Conservation (phyloP, 805 yeast species). For the Candida pini region DNA sequence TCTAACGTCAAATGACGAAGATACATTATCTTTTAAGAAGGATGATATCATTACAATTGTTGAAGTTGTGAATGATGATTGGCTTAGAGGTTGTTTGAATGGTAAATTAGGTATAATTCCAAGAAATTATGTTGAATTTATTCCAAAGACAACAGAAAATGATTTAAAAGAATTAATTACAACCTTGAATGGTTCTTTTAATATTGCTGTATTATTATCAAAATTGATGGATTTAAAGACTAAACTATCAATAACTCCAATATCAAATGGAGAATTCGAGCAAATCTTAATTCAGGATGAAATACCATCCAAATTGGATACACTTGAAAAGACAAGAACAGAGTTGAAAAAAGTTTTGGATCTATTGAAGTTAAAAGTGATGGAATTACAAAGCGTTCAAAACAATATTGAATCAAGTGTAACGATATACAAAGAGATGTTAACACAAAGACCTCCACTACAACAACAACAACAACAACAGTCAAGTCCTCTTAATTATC, state of each 20-base stretch:
- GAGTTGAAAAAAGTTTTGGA: constrained; percentile 71
- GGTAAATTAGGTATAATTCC: constrained; percentile 90
- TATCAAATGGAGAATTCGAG: constrained; percentile 29
- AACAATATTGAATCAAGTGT: constrained; percentile 67
- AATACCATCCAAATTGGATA: constrained; percentile 67
- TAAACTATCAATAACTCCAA: constrained; percentile 31
- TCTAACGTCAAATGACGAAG: constrained; percentile 69
- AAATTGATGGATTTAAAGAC: constrained; percentile 36
- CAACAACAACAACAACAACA: constrained; percentile 9
- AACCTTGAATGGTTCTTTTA: constrained; percentile 48
- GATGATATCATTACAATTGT: constrained; percentile 87
- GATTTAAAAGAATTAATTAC: constrained; percentile 47
- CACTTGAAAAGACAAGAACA: constrained; percentile 67
- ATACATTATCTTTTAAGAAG: constrained; percentile 78
- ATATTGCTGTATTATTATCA: constrained; percentile 66
- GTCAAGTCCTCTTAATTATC: constrained; percentile 5
- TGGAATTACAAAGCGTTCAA: constrained; percentile 70
- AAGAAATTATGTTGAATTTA: constrained; percentile 79
- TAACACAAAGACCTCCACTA: constrained; percentile 8
- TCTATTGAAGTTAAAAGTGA: constrained; percentile 67
- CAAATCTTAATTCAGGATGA: constrained; percentile 47
- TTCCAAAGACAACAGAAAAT: constrained; percentile 57
- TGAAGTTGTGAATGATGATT: constrained; percentile 83
- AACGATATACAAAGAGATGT: constrained; percentile 58
- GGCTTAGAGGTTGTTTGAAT: constrained; percentile 89